These are phyloP conservation scores for Bathelium albidoporum DNA, from an alignment of 495 filamentous ascomycete genomes.

Conservation along the genomic window DNA sequence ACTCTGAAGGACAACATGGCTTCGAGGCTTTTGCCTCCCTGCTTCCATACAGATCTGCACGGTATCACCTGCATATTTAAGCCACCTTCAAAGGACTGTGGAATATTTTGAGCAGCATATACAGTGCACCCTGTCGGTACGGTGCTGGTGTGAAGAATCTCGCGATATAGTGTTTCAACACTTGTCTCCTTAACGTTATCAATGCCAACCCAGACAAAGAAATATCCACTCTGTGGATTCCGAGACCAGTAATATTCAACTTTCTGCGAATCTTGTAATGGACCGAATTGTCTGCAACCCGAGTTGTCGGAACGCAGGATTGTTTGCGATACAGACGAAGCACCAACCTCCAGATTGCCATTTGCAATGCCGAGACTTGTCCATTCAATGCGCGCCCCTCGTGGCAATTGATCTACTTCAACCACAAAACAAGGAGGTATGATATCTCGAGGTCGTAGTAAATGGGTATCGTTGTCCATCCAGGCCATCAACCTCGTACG, in stretches of 20 bases:
- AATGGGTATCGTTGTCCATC: not conserved
- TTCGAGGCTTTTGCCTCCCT: not conserved
- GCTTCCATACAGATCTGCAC: not conserved
- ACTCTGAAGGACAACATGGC: not conserved
- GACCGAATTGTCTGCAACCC: not conserved
- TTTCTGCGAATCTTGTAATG: not conserved
- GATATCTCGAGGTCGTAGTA: conserved; percentile 14
- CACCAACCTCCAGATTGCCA: not conserved
- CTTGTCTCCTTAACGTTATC: not conserved
- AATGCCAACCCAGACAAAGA: not conserved
- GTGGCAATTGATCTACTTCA: conserved; percentile 61
- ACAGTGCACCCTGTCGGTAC: not conserved
- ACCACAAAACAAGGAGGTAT: conserved; percentile 60
- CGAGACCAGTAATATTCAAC: not conserved
- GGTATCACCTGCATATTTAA: not conserved
- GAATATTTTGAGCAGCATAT: not conserved
- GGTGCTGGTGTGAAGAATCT: not conserved
- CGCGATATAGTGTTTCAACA: not conserved
- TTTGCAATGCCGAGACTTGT: conserved; percentile 12
- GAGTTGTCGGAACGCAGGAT: not conserved
- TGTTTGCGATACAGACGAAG: not conserved
- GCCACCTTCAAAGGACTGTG: not conserved
- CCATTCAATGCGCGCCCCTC: conserved; percentile 65
- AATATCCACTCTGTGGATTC: not conserved
- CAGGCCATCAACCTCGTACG: not conserved